phyloP scores from a whole-genome alignment of 768 basidiomycete species.

The Lentinus tigrinus region DNA sequence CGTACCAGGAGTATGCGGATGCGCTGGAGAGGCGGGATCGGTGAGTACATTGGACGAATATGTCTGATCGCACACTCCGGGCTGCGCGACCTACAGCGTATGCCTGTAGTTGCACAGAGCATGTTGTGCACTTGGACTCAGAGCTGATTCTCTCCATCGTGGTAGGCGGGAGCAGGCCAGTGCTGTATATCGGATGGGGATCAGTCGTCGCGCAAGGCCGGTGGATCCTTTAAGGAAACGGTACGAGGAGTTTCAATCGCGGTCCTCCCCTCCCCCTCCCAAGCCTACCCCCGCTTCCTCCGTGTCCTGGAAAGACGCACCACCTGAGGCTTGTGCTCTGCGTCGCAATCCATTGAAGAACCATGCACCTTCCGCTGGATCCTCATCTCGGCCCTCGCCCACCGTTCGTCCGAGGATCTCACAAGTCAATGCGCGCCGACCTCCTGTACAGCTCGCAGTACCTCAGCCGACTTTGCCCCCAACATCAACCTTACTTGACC shows the following conservation, averaged over 20 bases:
- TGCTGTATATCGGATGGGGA: constrained; percentile 76
- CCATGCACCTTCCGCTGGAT: constrained; percentile 30
- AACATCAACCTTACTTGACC: constrained; percentile 9
- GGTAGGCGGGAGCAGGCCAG: constrained; percentile 78
- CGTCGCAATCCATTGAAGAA: constrained; percentile 40
- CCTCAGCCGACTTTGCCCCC: not conserved
- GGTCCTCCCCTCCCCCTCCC: constrained; percentile 21
- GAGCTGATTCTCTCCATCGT: too few relatives aligned
- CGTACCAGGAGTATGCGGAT: constrained; percentile 91
- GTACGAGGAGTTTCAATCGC: constrained; percentile 76
- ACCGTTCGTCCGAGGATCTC: constrained; percentile 8
- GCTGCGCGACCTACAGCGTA: too few relatives aligned
- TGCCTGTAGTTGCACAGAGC: not conserved
- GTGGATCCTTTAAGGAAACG: constrained; percentile 79
- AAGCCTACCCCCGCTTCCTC: constrained; percentile 10
- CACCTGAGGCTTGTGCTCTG: constrained; percentile 22
- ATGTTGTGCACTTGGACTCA: not conserved
- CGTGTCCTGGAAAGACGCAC: constrained; percentile 20
- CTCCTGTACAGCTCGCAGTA: too few relatives aligned
- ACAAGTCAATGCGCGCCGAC: too few relatives aligned
- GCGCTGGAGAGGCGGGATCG: constrained; percentile 73
- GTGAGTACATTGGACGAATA: constrained; percentile 47
- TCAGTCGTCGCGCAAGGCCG: constrained; percentile 79
- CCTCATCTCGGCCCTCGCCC: constrained; percentile 27
- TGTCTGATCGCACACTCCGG: not conserved